Percentiles rank a stretch among this genome's conserved stretches.
phyloP scores from a whole-genome alignment of 495 filamentous ascomycete species.

The Gamarada debralockiae region DNA sequence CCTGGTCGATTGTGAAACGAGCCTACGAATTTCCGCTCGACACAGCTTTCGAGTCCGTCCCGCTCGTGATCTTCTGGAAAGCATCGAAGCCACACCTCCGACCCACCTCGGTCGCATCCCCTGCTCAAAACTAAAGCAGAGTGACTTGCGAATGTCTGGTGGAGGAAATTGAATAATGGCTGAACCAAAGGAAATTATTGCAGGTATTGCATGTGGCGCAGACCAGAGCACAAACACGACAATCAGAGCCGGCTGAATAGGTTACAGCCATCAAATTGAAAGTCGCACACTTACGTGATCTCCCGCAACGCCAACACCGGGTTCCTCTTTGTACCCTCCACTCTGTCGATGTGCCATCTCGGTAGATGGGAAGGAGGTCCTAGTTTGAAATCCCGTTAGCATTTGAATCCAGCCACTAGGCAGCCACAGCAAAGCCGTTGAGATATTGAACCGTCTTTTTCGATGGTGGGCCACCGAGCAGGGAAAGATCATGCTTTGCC shows the following conservation, averaged over 20 bases:
- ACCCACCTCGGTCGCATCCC: not conserved
- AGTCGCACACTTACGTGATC: slow-evolving; percentile 23
- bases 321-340: slow-evolving; percentile 28
- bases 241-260: not conserved
- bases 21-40: slow-evolving; percentile 4
- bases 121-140: slow-evolving; percentile 1
- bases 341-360: slow-evolving; percentile 26
- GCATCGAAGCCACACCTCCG: slow-evolving; percentile 12
- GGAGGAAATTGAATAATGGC: not conserved
- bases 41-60: slow-evolving; percentile 12
- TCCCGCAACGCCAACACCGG: slow-evolving; percentile 17
- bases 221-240: slow-evolving; percentile 1
- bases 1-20: slow-evolving; percentile 21
- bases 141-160: slow-evolving; percentile 13
- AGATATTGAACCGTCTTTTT: not conserved
- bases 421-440: slow-evolving; percentile 1
- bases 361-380: slow-evolving; percentile 3
- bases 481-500: slow-evolving; percentile 17
- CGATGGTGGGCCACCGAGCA: not conserved
- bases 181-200: slow-evolving; percentile 1
- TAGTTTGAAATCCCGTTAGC: not conserved
- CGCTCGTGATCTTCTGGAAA: slow-evolving; percentile 24
- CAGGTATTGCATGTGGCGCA: not conserved
- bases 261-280: not conserved
- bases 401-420: slow-evolving; percentile 2